phyloP scores from a whole-genome alignment of 441 rosid species.

The Eutrema salsugineum region DNA sequence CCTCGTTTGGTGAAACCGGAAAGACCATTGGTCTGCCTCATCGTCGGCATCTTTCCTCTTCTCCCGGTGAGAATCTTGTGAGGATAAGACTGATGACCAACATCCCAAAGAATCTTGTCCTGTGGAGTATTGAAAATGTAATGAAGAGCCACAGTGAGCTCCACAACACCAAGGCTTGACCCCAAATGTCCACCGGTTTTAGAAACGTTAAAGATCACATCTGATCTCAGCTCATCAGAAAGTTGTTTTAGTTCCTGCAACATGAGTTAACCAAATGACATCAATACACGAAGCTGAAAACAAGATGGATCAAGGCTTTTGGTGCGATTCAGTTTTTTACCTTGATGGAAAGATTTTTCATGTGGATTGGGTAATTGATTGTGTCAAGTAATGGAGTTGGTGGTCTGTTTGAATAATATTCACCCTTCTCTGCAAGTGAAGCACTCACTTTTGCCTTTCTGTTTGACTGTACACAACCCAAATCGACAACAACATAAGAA shows the following conservation, averaged over 20 bases:
- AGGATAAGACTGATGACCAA: conserved; percentile 97
- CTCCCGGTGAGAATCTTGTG: conserved; percentile 94
- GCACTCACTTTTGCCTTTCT: conserved; percentile 57
- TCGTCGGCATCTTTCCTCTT: conserved; percentile 83
- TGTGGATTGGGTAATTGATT: conserved; percentile 84
- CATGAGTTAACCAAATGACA: not conserved
- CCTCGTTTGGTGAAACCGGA: conserved; percentile 85
- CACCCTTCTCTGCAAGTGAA: conserved; percentile 73
- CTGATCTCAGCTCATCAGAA: conserved; percentile 84
- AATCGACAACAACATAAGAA: conserved; percentile 27
- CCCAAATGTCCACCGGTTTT: conserved; percentile 95
- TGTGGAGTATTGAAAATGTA: conserved; percentile 82
- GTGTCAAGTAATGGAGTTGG: conserved; percentile 94
- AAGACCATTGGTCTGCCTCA: conserved; percentile 85
- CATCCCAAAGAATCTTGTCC: conserved; percentile 91
- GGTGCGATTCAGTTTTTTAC: conserved; percentile 29
- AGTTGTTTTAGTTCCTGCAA: conserved; percentile 82
- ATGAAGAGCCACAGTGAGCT: conserved; percentile 95
- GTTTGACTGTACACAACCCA: conserved; percentile 43
- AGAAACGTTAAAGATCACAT: conserved; percentile 82
- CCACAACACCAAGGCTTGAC: conserved; percentile 95
- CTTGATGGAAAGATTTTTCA: conserved; percentile 89
- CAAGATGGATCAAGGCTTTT: not conserved
- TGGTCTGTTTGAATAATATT: conserved; percentile 70
- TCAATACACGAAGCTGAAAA: not conserved